Evolutionary conservation across 345 rosid species (phyloP).

Genomic region (Firmiana major): DNA sequence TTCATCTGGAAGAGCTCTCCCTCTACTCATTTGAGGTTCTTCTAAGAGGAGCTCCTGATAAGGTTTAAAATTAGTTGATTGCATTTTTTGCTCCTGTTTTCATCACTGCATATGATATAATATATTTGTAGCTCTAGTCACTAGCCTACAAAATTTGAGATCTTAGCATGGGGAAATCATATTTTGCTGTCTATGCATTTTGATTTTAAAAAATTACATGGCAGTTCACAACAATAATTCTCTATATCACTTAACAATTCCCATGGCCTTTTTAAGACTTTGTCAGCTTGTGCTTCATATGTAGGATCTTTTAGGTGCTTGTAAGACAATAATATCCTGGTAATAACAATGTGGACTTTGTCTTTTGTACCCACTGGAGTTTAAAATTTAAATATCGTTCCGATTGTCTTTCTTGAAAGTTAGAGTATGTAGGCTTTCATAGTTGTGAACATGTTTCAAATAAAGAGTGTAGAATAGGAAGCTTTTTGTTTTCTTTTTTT

Average conservation of each 20-base stretch:
- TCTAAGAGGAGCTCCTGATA: slow-evolving; percentile 19
- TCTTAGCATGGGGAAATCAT: background rate
- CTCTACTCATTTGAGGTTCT: slow-evolving; percentile 24
- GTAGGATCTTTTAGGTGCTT: background rate
- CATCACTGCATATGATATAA: background rate
- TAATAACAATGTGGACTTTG: background rate
- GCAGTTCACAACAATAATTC: background rate
- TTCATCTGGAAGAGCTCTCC: slow-evolving; percentile 24
- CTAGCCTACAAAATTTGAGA: background rate
- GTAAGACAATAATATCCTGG: background rate
- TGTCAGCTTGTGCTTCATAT: background rate
- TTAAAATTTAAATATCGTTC: background rate
- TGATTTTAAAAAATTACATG: background rate
- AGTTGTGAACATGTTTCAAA: background rate
- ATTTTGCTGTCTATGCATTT: background rate
- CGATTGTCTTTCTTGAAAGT: too few species aligned
- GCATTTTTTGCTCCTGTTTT: background rate
- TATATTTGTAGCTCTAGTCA: background rate
- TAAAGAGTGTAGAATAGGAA: background rate
- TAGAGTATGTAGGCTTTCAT: background rate
- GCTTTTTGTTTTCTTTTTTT: too few species aligned
- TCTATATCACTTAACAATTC: background rate
- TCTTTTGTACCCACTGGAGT: background rate
- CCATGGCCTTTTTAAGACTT: background rate
- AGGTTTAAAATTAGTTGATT: slow-evolving; percentile 18